A percentile compares a stretch with the other conserved stretches of the same genome.
These are phyloP conservation scores for Rosa hybrid DNA, from an alignment of 331 rosid genomes.

Conservation along the genomic window DNA sequence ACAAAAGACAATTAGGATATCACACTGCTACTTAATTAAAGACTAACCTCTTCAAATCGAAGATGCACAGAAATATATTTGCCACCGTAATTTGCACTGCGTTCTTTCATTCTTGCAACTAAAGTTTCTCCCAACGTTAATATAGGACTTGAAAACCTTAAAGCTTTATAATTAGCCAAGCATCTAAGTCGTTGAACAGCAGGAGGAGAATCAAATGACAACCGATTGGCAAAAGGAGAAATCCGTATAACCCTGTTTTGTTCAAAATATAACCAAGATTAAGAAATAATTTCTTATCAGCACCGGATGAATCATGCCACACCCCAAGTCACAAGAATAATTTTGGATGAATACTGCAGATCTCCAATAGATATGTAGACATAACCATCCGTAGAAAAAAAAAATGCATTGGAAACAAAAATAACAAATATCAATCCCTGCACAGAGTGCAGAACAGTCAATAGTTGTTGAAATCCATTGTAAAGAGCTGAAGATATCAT, in stretches of 20 bases:
- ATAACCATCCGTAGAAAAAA: neutral
- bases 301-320: conserved; percentile 4
- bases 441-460: neutral
- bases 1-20: conserved; percentile 14
- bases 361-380: neutral
- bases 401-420: neutral
- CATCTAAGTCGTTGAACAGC: conserved; percentile 90
- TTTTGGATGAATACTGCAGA: neutral
- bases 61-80: conserved; percentile 94
- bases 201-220: conserved; percentile 94
- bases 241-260: conserved; percentile 83
- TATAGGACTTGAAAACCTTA: conserved; percentile 74
- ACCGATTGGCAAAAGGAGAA: conserved; percentile 95
- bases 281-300: conserved; percentile 5
- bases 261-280: conserved; percentile 10
- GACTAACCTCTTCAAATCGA: conserved; percentile 93
- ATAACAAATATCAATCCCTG: neutral
- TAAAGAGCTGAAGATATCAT: neutral
- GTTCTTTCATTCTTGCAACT: conserved; percentile 86
- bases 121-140: conserved; percentile 68
- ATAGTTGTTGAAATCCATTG: neutral
- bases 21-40: conserved; percentile 1
- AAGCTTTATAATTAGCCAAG: conserved; percentile 88
- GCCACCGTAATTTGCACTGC: conserved; percentile 76
- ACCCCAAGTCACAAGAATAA: neutral